Base-by-base conservation (phyloP, 257 asterid genomes). In the Eucommia ulmoides region DNA sequence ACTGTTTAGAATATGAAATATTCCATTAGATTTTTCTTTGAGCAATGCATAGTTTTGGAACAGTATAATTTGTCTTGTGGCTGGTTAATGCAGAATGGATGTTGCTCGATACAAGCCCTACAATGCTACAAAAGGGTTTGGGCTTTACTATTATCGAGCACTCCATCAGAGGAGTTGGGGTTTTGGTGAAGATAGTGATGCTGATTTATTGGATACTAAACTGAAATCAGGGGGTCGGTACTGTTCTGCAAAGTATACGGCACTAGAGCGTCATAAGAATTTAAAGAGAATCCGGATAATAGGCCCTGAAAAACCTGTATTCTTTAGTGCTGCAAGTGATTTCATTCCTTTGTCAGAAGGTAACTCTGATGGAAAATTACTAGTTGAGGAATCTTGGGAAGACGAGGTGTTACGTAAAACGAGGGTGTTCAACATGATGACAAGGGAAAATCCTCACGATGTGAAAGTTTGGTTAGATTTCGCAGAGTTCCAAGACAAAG, bases 361-460 rank as follows among this genome's bases (percentile, higher is more conserved):
- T 58, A 68, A 14, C 19, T 67, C 62, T 23, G 60, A 54, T 49
- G 70, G 58, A 24, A 62, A 65, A 54, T 49, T 60, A 24, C 65
- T 77, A 51, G 61, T 86, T 54, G 94, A 83, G 73, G 98, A 85
- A 66, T 91, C 98, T 14, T 72, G 88, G 95, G 98, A 91, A 76
- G 98, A 86, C 29, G 93, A 79, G 74, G 71, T 83, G 19, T 58
- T 72, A 53, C 79, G 92, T 20, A 79, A 79, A 71, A 91, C 96
- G 12, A 91, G 74, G 67, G 96, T 85, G 52, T 91, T 86, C 70
- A 91, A 81, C 69, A 75, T 53, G 59, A 64, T 67, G 84, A 86
- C 98, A 0, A 77, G 96, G 65, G 98, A 91, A 61, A 78, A 61
- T 15, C 96, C 98, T n/a, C 86, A 70, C 18, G 92, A 86, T 59